Evolutionary conservation across 345 rosid species (phyloP).

Genomic region (Cochlearia excelsa): DNA sequence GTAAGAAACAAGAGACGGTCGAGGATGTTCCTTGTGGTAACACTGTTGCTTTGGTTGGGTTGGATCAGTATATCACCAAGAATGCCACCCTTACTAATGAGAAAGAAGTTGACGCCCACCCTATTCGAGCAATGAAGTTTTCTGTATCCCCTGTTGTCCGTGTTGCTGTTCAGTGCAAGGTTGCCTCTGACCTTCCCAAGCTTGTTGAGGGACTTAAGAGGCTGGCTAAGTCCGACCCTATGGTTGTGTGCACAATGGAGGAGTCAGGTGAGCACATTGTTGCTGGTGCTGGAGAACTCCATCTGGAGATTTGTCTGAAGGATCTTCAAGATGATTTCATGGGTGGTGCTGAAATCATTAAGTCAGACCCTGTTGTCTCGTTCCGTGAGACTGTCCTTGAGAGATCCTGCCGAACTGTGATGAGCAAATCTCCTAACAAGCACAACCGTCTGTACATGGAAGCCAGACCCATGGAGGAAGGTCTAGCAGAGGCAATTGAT

Average conservation of each 20-base stretch:
- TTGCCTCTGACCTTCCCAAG: constrained; percentile 74
- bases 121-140: constrained; percentile 79
- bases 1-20: constrained; percentile 72
- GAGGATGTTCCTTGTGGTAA: constrained; percentile 85
- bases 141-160: constrained; percentile 79
- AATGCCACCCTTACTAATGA: constrained; percentile 73
- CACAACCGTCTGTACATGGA: constrained; percentile 84
- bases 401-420: constrained; percentile 23
- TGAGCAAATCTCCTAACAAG: constrained; percentile 38
- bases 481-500: constrained; percentile 76
- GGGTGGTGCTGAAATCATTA: constrained; percentile 70
- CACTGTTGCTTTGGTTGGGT: constrained; percentile 72
- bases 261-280: constrained; percentile 80
- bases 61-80: constrained; percentile 71
- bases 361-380: constrained; percentile 67
- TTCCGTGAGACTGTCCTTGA: constrained; percentile 51
- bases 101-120: constrained; percentile 76
- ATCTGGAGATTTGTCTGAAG: constrained; percentile 68
- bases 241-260: constrained; percentile 68
- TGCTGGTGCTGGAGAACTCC: constrained; percentile 80
- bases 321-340: constrained; percentile 70
- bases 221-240: constrained; percentile 75
- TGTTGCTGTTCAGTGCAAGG: constrained; percentile 78
- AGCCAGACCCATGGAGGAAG: constrained; percentile 67
- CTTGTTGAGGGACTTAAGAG: constrained; percentile 77